Base-by-base conservation (phyloP, 371 early-diverging fungal species). In the Funneliformis caledonium region DNA sequence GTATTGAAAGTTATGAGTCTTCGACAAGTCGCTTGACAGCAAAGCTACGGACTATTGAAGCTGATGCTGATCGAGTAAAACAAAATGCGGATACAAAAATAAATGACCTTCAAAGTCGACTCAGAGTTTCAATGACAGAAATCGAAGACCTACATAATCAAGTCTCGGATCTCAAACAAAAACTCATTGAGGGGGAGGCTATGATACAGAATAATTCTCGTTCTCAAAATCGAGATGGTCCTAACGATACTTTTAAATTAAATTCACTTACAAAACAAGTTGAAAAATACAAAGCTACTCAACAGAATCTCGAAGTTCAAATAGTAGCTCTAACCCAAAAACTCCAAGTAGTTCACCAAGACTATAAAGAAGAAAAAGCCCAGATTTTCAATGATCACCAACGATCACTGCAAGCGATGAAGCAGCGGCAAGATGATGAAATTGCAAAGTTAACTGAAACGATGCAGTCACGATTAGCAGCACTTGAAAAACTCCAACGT, bases 1-100 rank as follows among this genome's bases (percentile, higher is more conserved):
- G 56, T n/a, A 73, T 73, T 37, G 73, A 73, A 43, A 16, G 73
- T 52, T 50, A 48, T 52, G 73, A 73, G 26, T 42, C 73, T 43
- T 73, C 73, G 6, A 26, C 47, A 31, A 47, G 9, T 22, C 73
- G 73, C 2, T 73, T 73, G 22, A 73, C 47, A 16, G 4, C 52
- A 2, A 73, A 48, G 16, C 33, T 73, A 11, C 73, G 48, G n/a
- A 50, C 47, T n/a, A 10, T 47, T 52, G 22, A 45, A 10, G 14
- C 73, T 19, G 73, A 73, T 22, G 37, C 68, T 37, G 31, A n/a
- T 8, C 73, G n/a, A 73, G 22, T 42, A 73, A 47, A 47, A 47
- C 68, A 31, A 37, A 68, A 68, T 31, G 37, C 68, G 42, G 68
- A 68, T 68, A 19, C 2, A 16, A 33, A 68, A 68, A 43, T 68